These are phyloP conservation scores for Quercus suber DNA, from an alignment of 306 rosid genomes.

Conservation along the genomic window DNA sequence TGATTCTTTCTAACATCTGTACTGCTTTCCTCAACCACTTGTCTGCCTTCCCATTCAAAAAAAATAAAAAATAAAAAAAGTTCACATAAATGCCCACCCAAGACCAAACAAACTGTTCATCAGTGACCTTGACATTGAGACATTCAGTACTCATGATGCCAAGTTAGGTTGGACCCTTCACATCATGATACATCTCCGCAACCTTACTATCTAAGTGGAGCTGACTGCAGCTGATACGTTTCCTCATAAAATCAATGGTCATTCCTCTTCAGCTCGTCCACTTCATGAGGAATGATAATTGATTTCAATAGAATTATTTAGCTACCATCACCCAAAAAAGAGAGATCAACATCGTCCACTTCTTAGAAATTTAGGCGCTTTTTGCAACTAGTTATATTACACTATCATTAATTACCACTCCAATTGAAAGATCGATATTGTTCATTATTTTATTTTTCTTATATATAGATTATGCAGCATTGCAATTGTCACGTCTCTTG, in stretches of 20 bases:
- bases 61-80: neutral
- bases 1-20: neutral
- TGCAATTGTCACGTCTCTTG: neutral
- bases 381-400: neutral
- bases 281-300: neutral
- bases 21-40: neutral
- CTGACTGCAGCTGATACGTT: neutral
- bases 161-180: too few relatives aligned
- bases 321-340: neutral
- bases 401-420: too few relatives aligned
- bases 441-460: too few relatives aligned
- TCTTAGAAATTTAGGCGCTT: neutral
- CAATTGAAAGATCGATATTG: too few relatives aligned
- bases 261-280: too few relatives aligned
- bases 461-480: neutral
- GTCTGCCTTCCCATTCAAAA: neutral
- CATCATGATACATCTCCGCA: too few relatives aligned
- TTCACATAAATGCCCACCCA: neutral
- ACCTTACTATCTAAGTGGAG: too few relatives aligned
- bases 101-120: neutral
- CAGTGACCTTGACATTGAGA: neutral
- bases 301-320: neutral
- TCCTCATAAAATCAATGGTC: neutral
- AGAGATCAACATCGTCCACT: neutral
- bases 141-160: too few relatives aligned